phyloP scores from a whole-genome alignment of 2,329 filamentous ascomycete species.

The Elsinoe ampelina region DNA sequence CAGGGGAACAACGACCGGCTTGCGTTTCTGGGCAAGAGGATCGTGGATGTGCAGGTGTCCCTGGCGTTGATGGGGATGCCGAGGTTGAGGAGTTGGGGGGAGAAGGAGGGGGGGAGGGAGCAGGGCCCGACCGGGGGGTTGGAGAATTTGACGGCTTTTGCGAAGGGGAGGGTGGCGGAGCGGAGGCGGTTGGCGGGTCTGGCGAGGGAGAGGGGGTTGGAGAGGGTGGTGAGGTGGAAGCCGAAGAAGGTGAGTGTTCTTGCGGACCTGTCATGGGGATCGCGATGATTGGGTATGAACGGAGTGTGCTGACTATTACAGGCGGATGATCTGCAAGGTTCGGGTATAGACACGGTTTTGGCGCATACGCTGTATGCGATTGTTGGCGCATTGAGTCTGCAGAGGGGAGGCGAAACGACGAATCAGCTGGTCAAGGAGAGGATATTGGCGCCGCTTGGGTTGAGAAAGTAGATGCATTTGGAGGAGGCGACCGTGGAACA shows the following conservation, averaged over 20 bases:
- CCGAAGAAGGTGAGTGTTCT: constrained; percentile 61
- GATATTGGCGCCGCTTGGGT: constrained; percentile 49
- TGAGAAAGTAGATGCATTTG: constrained; percentile 16
- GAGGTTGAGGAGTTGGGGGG: constrained; percentile 8
- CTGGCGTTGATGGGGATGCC: constrained; percentile 46
- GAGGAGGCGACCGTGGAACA: too few species aligned
- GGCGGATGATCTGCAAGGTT: constrained; percentile 59
- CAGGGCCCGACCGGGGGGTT: constrained; percentile 65
- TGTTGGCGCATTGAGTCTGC: constrained; percentile 78
- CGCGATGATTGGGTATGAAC: too few species aligned
- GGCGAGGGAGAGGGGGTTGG: constrained; percentile 60
- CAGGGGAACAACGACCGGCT: constrained; percentile 91
- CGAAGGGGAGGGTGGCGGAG: constrained; percentile 53
- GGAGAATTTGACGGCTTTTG: constrained; percentile 56
- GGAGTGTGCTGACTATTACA: constrained; percentile 26
- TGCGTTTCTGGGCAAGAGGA: constrained; percentile 67
- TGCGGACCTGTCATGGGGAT: not conserved
- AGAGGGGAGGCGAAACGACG: constrained; percentile 72
- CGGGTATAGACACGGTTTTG: constrained; percentile 66
- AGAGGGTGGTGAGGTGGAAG: constrained; percentile 76
- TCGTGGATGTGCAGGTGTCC: constrained; percentile 56
- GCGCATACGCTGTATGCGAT: constrained; percentile 75
- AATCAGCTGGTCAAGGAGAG: constrained; percentile 65
- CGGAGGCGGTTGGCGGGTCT: constrained; percentile 59
- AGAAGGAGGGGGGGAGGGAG: constrained; percentile 1